Evolutionary conservation across 1,284 basidiomycete species (phyloP).

Genomic region (Ceratobasidium sp.): DNA sequence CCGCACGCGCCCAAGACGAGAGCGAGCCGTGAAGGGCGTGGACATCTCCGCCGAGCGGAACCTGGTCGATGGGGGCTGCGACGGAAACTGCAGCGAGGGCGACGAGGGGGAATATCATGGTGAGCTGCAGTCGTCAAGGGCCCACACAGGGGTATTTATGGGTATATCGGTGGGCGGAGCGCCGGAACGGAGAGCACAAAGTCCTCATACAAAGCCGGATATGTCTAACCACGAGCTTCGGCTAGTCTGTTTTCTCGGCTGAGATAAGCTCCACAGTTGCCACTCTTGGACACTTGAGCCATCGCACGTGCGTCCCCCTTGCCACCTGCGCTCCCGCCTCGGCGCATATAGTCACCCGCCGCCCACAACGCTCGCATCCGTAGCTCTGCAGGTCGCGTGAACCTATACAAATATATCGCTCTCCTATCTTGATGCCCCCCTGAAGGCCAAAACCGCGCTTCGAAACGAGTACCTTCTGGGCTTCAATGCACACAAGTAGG

Average conservation of each 20-base stretch:
- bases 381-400: constrained; percentile 4
- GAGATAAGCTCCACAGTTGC: constrained; percentile 11
- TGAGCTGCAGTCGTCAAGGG: neutral
- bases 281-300: neutral
- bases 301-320: constrained; percentile 34
- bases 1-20: constrained; percentile 34
- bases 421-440: constrained; percentile 7
- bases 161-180: neutral
- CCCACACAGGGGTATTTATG: neutral
- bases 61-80: constrained; percentile 32
- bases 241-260: constrained; percentile 11
- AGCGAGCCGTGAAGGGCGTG: constrained; percentile 30
- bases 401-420: neutral
- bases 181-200: neutral
- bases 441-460: constrained; percentile 13
- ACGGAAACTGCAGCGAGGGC: constrained; percentile 16
- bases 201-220: neutral
- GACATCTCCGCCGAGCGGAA: constrained; percentile 17
- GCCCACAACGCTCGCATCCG: neutral
- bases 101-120: constrained; percentile 35
- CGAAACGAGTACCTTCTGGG: constrained; percentile 6
- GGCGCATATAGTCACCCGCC: constrained; percentile 11
- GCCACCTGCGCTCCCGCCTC: constrained; percentile 22
- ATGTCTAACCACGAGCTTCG: constrained; percentile 21
- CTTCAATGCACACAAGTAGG: neutral